phyloP scores from a whole-genome alignment of 2,329 filamentous ascomycete genomes.

The Colletotrichum limetticola region DNA sequence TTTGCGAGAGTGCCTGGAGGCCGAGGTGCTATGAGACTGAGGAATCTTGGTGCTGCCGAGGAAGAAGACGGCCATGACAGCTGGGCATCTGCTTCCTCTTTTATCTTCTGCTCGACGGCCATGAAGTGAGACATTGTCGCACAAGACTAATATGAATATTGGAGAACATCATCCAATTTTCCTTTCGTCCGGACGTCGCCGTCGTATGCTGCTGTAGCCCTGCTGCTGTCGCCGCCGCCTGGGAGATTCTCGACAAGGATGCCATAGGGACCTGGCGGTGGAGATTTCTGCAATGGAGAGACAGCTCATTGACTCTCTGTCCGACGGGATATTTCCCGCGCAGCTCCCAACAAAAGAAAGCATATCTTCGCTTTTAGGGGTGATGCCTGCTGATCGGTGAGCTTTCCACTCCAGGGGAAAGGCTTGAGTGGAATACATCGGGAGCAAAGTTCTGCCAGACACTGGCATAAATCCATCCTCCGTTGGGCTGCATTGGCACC shows the following conservation, averaged over 20 bases:
- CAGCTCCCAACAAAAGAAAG: slow-evolving; percentile 26
- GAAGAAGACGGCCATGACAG: neutral
- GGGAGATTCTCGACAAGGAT: neutral
- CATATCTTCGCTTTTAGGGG: neutral
- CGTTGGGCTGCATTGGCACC: neutral
- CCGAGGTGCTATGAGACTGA: neutral
- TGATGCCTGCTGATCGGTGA: neutral
- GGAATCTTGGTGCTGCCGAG: slow-evolving; percentile 4
- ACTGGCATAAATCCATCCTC: neutral
- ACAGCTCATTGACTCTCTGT: slow-evolving; percentile 11
- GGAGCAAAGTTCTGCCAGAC: neutral
- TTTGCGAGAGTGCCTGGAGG: neutral
- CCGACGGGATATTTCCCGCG: slow-evolving; percentile 7
- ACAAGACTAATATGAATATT: neutral
- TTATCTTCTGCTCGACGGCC: slow-evolving; percentile 9
- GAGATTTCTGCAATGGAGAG: slow-evolving; percentile 16
- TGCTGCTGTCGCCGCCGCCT: neutral
- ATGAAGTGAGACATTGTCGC: neutral
- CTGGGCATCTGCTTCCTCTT: slow-evolving; percentile 1
- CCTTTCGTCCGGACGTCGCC: neutral
- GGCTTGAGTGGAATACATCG: neutral
- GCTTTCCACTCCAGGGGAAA: neutral
- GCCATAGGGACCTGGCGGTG: neutral
- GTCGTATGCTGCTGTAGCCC: neutral
- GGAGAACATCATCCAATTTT: neutral